Conservation (phyloP, 129 eudicot species). For the Lactuca saligna region DNA sequence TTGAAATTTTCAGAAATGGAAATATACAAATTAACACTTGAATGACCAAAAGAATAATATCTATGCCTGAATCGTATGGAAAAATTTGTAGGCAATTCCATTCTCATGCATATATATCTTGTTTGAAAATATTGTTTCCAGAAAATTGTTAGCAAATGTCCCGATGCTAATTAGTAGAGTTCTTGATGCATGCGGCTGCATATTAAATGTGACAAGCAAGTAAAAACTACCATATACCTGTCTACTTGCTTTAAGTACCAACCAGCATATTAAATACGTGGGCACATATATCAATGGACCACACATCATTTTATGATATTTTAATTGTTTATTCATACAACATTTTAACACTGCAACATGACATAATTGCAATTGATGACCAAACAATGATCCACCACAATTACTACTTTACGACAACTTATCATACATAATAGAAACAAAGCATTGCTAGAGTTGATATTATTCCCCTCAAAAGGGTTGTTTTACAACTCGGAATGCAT, state of each 20-base stretch:
- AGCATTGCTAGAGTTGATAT: conserved; percentile 38
- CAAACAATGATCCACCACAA: conserved; percentile 39
- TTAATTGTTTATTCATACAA: conserved; percentile 30
- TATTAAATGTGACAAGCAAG: conserved; percentile 41
- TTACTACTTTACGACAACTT: conserved; percentile 29
- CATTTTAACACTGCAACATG: conserved; percentile 27
- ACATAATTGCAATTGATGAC: conserved; percentile 37
- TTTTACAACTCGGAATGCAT: conserved; percentile 24
- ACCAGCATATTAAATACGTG: conserved; percentile 43
- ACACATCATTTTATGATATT: conserved; percentile 42
- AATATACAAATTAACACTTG: background rate
- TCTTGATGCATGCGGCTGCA: background rate
- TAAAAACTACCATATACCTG: conserved; percentile 42
- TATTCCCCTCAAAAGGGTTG: conserved; percentile 18
- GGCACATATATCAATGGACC: conserved; percentile 34
- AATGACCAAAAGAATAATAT: background rate
- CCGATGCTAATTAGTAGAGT: background rate
- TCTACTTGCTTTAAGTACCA: conserved; percentile 42
- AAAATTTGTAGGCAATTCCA: background rate
- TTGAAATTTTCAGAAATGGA: background rate
- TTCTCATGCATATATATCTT: background rate
- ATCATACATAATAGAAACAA: conserved; percentile 29
- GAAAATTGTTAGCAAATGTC: background rate
- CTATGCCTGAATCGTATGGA: background rate
- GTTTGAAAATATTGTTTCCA: background rate